phyloP scores from a whole-genome alignment of 352 stramenopile genomes.

The Chrysophaeum taylorii region DNA sequence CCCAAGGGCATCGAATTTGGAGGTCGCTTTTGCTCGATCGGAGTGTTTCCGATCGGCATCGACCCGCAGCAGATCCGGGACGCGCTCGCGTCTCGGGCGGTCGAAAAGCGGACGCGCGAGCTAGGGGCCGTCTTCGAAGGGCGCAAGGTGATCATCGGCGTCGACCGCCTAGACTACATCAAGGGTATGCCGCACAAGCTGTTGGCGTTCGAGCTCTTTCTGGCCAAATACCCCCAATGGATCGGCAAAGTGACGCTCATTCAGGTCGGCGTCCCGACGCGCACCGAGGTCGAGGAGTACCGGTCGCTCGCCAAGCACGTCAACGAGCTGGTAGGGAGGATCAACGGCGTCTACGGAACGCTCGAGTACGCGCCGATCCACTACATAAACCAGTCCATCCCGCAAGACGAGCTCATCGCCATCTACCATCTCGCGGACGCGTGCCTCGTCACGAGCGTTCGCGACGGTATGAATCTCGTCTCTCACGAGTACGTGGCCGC shows the following conservation, averaged over 20 bases:
- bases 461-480: constrained; percentile 76
- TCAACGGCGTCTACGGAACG: constrained; percentile 69
- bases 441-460: constrained; percentile 70
- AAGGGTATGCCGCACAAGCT: constrained; percentile 62
- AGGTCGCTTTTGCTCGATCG: constrained; percentile 48
- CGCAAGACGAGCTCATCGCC: constrained; percentile 64
- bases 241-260: constrained; percentile 78
- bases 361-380: constrained; percentile 69
- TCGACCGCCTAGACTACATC: constrained; percentile 62
- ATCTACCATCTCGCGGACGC: constrained; percentile 75
- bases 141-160: constrained; percentile 55
- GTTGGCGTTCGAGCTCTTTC: constrained; percentile 63
- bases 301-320: constrained; percentile 61
- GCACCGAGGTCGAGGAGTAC: constrained; percentile 66
- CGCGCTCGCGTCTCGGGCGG: constrained; percentile 46
- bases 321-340: constrained; percentile 69
- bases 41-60: constrained; percentile 38
- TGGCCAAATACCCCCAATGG: constrained; percentile 65
- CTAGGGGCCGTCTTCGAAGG: constrained; percentile 64
- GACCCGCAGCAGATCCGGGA: constrained; percentile 35
- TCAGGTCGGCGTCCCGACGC: constrained; percentile 80
- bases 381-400: constrained; percentile 61
- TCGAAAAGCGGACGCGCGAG: constrained; percentile 62
- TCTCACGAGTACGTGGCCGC: constrained; percentile 74
- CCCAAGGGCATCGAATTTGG: constrained; percentile 63